phyloP scores from a whole-genome alignment of 2,329 filamentous ascomycete species.

The Colletotrichum australisinense region DNA sequence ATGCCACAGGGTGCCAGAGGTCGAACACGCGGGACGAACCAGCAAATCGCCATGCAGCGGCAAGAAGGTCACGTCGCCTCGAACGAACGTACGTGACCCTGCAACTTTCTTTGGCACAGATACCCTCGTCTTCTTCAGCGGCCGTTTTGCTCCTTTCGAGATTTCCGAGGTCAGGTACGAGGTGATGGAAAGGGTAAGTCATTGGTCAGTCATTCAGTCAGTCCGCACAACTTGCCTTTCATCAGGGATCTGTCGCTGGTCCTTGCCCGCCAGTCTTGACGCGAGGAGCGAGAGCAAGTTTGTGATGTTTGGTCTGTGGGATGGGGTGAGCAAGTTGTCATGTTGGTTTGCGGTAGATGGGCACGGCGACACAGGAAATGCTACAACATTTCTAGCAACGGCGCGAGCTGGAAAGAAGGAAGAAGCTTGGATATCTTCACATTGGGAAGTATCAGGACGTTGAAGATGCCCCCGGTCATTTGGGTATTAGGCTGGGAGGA shows the following conservation, averaged over 20 bases:
- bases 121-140: background rate
- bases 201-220: background rate
- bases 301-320: background rate
- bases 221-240: background rate
- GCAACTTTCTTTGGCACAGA: background rate
- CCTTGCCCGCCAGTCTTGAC: background rate
- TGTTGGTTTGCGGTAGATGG: background rate
- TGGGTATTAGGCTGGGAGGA: background rate
- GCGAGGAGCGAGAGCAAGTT: background rate
- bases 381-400: background rate
- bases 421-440: background rate
- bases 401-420: background rate
- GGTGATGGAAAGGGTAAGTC: background rate
- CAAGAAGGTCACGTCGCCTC: background rate
- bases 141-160: background rate
- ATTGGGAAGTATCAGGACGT: too few relatives aligned
- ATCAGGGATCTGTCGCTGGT: background rate
- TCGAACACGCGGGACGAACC: constrained; percentile 23
- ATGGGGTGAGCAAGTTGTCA: background rate
- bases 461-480: background rate
- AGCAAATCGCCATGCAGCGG: constrained; percentile 23
- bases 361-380: background rate
- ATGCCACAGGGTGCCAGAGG: background rate
- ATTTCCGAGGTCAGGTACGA: background rate
- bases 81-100: background rate